A percentile compares a stretch with the other conserved stretches of the same genome.
These are phyloP conservation scores for Paraphoma chrysanthemicola DNA, from an alignment of 2,329 filamentous ascomycete genomes.

Conservation along the genomic window DNA sequence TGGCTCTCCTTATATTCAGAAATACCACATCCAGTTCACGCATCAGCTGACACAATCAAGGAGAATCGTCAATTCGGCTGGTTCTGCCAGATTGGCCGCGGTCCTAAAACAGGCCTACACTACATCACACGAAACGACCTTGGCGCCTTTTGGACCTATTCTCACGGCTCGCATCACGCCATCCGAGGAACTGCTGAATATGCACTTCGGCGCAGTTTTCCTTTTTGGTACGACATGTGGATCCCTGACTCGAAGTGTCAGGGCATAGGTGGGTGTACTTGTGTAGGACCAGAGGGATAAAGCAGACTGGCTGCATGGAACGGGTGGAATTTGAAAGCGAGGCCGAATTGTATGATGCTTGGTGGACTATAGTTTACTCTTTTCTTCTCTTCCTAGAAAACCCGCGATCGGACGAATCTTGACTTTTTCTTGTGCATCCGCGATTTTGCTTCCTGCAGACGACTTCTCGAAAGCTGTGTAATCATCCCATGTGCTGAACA, in stretches of 20 bases:
- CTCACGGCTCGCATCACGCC: slow-evolving; percentile 7
- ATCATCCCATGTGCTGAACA: slow-evolving; percentile 4
- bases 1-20: background rate
- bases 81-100: slow-evolving; percentile 6
- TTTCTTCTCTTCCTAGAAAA: slow-evolving; percentile 19
- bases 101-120: slow-evolving; percentile 10
- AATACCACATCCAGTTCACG: background rate
- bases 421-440: slow-evolving; percentile 11
- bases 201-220: background rate
- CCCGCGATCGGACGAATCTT: slow-evolving; percentile 25
- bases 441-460: slow-evolving; percentile 5
- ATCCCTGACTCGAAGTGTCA: slow-evolving; percentile 9
- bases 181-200: background rate
- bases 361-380: slow-evolving; percentile 12
- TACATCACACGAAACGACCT: slow-evolving; percentile 10
- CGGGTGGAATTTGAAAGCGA: background rate
- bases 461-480: slow-evolving; percentile 18
- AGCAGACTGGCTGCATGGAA: too few relatives aligned
- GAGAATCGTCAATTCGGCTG: slow-evolving; percentile 17
- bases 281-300: background rate
- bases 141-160: slow-evolving; percentile 17
- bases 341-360: background rate
- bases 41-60: background rate
- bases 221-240: slow-evolving; percentile 22
- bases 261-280: background rate